phyloP scores from a whole-genome alignment of 169 alveolate genomes.

The Miamiensis avidus region DNA sequence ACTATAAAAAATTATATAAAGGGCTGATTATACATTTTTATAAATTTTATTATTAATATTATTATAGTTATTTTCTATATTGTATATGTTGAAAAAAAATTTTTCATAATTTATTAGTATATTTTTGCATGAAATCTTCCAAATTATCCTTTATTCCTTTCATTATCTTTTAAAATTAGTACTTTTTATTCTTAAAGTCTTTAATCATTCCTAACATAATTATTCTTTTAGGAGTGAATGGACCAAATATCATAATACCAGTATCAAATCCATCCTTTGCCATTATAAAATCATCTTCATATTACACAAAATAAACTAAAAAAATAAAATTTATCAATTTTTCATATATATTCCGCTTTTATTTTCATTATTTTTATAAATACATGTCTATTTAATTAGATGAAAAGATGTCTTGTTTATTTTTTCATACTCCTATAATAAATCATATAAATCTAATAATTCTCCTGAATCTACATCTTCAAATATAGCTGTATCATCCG shows the following conservation, averaged over 20 bases:
- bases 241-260: slow-evolving; percentile 17
- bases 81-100: too few species aligned
- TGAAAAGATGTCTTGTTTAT: slow-evolving; percentile 2
- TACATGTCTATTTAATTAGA: slow-evolving; percentile 13
- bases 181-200: neutral
- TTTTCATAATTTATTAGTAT: too few species aligned
- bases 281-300: slow-evolving; percentile 7
- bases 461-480: neutral
- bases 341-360: neutral
- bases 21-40: too few species aligned
- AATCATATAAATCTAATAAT: slow-evolving; percentile 23
- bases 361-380: too few species aligned
- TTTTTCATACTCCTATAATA: slow-evolving; percentile 6
- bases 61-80: too few species aligned
- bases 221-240: slow-evolving; percentile 20
- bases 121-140: neutral
- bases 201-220: neutral
- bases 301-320: slow-evolving; percentile 15
- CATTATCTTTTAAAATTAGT: neutral
- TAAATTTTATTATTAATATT: too few species aligned
- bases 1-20: too few species aligned
- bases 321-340: neutral
- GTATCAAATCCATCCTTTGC: slow-evolving; percentile 20
- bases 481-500: neutral
- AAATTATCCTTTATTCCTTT: neutral